Conservation (phyloP, 139 green algal species). For the Haematococcus lacustris region DNA sequence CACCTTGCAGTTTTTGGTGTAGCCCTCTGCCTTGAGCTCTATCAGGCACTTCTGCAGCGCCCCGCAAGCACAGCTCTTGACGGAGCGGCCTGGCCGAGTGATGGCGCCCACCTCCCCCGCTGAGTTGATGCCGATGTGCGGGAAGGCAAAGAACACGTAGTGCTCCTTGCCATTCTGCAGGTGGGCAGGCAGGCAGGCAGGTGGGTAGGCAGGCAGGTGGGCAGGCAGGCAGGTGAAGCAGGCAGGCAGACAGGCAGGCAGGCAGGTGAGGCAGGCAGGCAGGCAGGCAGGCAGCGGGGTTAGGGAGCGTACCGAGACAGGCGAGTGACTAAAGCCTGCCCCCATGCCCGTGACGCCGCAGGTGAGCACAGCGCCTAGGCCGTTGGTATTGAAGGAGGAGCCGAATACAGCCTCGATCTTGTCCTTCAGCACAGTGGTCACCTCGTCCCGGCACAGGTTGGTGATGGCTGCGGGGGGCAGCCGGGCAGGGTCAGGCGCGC, state of each 20-base stretch:
- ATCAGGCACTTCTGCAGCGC: conserved; percentile 55
- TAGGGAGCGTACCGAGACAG: conserved; percentile 41
- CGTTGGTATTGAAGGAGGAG: conserved; percentile 70
- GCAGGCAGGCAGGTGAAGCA: too few species aligned
- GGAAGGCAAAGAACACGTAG: conserved; percentile 79
- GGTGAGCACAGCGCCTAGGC: conserved; percentile 76
- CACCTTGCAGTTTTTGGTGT: conserved; percentile 29
- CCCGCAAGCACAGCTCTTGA: conserved; percentile 69
- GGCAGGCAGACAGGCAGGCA: too few species aligned
- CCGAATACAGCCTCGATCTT: conserved; percentile 76
- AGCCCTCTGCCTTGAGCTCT: conserved; percentile 38
- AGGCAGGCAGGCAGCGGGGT: too few species aligned
- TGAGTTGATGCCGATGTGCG: conserved; percentile 79
- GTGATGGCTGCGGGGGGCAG: conserved; percentile 55
- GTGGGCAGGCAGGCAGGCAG: too few species aligned
- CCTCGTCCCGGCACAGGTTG: conserved; percentile 88
- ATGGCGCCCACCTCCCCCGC: conserved; percentile 61
- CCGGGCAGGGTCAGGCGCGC: too few species aligned
- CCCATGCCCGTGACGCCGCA: conserved; percentile 73
- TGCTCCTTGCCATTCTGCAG: conserved; percentile 29
- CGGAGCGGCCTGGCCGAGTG: conserved; percentile 45
- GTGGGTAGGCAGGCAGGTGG: too few species aligned
- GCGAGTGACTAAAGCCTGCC: conserved; percentile 48
- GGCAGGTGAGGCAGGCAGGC: too few species aligned
- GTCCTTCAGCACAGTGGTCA: conserved; percentile 62